These are phyloP conservation scores for Alternaria postmessia DNA, from an alignment of 2,329 filamentous ascomycete species.

Conservation along the genomic window DNA sequence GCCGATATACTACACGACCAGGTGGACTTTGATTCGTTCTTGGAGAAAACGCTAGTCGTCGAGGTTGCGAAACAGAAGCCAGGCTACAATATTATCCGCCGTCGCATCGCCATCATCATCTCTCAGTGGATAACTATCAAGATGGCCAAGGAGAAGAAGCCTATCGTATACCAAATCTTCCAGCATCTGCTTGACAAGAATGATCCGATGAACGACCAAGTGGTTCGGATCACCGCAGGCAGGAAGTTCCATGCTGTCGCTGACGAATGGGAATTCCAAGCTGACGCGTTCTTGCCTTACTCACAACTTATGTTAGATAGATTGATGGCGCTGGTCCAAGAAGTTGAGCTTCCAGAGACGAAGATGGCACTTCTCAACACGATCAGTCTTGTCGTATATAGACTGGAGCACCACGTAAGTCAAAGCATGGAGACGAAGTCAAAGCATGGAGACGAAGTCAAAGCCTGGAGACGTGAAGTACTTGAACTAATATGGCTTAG, in stretches of 20 bases:
- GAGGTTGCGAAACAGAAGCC: slow-evolving; percentile 76
- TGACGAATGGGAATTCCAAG: slow-evolving; percentile 83
- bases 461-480: no score
- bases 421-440: no score
- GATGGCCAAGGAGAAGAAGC: slow-evolving; percentile 71
- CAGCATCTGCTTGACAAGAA: slow-evolving; percentile 81
- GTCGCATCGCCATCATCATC: slow-evolving; percentile 86
- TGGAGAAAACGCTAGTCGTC: slow-evolving; percentile 75
- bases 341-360: slow-evolving; percentile 83
- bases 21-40: slow-evolving; percentile 84
- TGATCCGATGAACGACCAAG: slow-evolving; percentile 84
- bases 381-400: slow-evolving; percentile 78
- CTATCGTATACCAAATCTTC: slow-evolving; percentile 86
- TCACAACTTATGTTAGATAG: slow-evolving; percentile 75
- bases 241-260: slow-evolving; percentile 81
- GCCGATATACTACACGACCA: slow-evolving; percentile 76
- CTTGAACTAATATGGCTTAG: slow-evolving; percentile 39
- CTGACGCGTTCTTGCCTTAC: slow-evolving; percentile 77
- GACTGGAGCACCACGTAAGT: slow-evolving; percentile 76
- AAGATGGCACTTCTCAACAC: slow-evolving; percentile 91
- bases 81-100: slow-evolving; percentile 81
- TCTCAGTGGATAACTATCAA: slow-evolving; percentile 89
- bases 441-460: no score
- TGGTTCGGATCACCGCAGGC: slow-evolving; percentile 90
- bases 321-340: slow-evolving; percentile 79